Base-by-base conservation (phyloP, 495 filamentous ascomycete species). In the Articulospora tetracladia region DNA sequence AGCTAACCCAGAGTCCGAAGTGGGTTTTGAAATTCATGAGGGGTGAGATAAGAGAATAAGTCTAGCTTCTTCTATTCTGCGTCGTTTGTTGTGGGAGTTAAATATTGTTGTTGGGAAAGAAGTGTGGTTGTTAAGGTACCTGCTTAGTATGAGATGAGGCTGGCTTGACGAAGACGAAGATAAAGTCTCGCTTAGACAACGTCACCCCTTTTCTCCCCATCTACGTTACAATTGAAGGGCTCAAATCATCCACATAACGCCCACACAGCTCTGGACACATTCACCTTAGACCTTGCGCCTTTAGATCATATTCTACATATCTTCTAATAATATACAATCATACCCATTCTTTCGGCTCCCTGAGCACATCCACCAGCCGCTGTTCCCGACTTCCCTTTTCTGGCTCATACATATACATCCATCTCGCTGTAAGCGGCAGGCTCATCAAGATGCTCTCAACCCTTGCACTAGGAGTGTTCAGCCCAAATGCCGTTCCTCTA, bases 391-490 rank as follows among this genome's bases (percentile, higher is more conserved):
- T 92, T 61, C 81, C 86, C 72, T 83, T 89, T 73, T 83, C 82
- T 28, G 88, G 85, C 64, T 86, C 81, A 72, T 97, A 89, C 93
- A 97, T 97, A 70, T 99, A 99, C 65, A 85, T 81, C 94, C 94
- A 99, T 59, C 86, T 82, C 22, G 94, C 95, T 36, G 94, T 97
- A 55, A 96, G 77, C 1, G 94, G 94, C 59, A 99, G 73, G 76
- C 90, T 96, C 93, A 99, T 97, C 63, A 99, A 73, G 57, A 99
- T 98, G 75, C 91, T 96, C 77, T 98, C 94, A 6, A 99, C 83
- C 57, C 94, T 82, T 11, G 92, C 89, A 60, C 90, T 91, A 2
- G 94, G 95, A 0, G 95, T 97, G 64, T 92, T 93, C 57, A 99
- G 75, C 0, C 94, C 94, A 71, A 99, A 99, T 51, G 88, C 87